Evolutionary conservation across 2,329 filamentous ascomycete species (phyloP).

Genomic region (Sphaerostilbella broomeana): DNA sequence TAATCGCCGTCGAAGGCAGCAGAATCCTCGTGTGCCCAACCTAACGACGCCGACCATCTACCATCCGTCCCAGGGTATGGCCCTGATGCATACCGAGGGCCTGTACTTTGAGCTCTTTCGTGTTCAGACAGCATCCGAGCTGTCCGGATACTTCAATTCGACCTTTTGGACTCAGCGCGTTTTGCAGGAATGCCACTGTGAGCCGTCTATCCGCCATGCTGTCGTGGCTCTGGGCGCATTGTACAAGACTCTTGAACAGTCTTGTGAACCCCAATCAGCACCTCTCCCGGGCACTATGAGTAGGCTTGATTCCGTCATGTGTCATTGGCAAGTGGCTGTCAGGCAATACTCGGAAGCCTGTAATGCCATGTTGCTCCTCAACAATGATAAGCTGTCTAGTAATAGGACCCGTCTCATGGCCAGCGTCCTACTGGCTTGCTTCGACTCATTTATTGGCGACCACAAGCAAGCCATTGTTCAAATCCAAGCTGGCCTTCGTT

Average conservation of each 20-base stretch:
- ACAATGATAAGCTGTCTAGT: slow-evolving; percentile 37
- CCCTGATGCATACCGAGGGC: slow-evolving; percentile 45
- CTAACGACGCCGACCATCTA: slow-evolving; percentile 29
- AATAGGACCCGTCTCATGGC: slow-evolving; percentile 55
- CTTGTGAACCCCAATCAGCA: slow-evolving; percentile 41
- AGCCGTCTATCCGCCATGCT: slow-evolving; percentile 56
- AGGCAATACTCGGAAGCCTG: slow-evolving; percentile 53
- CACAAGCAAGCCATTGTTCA: slow-evolving; percentile 55
- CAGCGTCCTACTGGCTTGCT: slow-evolving; percentile 59
- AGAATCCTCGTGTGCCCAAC: neutral
- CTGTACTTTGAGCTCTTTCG: slow-evolving; percentile 59
- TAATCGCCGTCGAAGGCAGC: slow-evolving; percentile 15
- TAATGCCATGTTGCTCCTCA: slow-evolving; percentile 41
- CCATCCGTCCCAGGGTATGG: slow-evolving; percentile 38
- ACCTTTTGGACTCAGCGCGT: slow-evolving; percentile 59
- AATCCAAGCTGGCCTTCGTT: slow-evolving; percentile 50
- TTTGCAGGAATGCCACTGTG: slow-evolving; percentile 55
- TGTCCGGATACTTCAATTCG: slow-evolving; percentile 62
- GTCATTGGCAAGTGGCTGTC: slow-evolving; percentile 55
- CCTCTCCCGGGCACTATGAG: slow-evolving; percentile 13
- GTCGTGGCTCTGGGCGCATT: slow-evolving; percentile 60
- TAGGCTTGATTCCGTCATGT: slow-evolving; percentile 31
- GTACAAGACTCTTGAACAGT: slow-evolving; percentile 59
- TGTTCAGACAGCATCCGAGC: slow-evolving; percentile 52
- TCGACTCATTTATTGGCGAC: slow-evolving; percentile 60